Base-by-base conservation (phyloP, 441 rosid genomes). In the Francoa sonchifolia region DNA sequence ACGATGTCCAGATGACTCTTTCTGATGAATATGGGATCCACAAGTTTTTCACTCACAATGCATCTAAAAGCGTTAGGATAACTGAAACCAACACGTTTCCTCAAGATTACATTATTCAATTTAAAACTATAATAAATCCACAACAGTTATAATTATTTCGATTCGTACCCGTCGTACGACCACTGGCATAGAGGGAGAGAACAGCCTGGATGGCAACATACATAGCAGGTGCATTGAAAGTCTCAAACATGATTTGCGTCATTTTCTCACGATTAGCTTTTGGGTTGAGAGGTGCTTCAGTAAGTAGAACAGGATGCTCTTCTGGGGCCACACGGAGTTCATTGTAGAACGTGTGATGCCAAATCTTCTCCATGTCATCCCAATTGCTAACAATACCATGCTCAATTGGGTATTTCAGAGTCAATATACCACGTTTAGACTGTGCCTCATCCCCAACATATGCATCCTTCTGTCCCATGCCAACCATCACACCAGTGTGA, bases 371-470 rank as follows among this genome's bases (percentile, higher is more conserved):
- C 87, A 75, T 79, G 47, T 79, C 88, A 51, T 75, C 88, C 83
- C 88, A 79, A 23, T 72, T 79, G 52, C 60, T 72, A 13, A 79
- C 88, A 19, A 75, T 75, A 11, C 87, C 87, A 6, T 78, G 82
- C 63, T 78, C 82, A 50, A 77, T 78, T 1, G 82, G 87, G 61
- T 78, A 78, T 29, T 78, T 78, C 33, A 74, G 69, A 9, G 77
- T 78, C 39, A 72, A 48, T 39, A 74, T 78, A 51, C 87, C 87
- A 39, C 87, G 70, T 57, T 78, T 74, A 32, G 87, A 78, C 37
- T 78, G 87, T 42, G 87, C 87, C 69, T 78, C 87, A 26, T 78
- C 87, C 14, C 86, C 86, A 45, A 74, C 86, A 43, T 72, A 77
- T 1, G 86, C 86, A 52, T 77, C 82, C 51, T 74, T 77, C 33